Conservation (phyloP, 2,329 filamentous ascomycete genomes). For the Ophiostoma novo-ulmi region DNA sequence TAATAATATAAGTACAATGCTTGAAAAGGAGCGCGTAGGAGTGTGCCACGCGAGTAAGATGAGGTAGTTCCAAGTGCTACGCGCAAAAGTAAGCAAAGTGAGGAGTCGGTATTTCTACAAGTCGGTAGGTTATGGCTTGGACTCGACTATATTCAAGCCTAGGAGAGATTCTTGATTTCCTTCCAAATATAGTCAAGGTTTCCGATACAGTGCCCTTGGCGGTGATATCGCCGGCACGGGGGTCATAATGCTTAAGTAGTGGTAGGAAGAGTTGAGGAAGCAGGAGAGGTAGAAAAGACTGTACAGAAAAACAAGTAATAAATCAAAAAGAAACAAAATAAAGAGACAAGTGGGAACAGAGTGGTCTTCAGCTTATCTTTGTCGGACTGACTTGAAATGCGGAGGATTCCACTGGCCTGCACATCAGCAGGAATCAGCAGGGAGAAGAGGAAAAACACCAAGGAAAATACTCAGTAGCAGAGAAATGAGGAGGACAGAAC, state of each 20-base stretch:
- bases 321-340: not conserved
- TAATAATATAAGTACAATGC: too few relatives aligned
- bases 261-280: too few relatives aligned
- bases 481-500: not conserved
- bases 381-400: not conserved
- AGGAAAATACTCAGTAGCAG: too few relatives aligned
- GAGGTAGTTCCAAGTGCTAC: conserved; percentile 4
- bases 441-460: not conserved
- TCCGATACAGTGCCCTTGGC: not conserved
- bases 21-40: not conserved
- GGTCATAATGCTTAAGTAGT: not conserved
- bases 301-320: not conserved
- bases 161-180: conserved; percentile 6
- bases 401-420: conserved; percentile 5
- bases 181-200: conserved; percentile 4
- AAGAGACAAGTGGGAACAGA: not conserved
- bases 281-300: not conserved
- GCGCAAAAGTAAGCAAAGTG: not conserved
- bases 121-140: not conserved
- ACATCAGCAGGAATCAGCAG: not conserved
- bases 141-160: not conserved
- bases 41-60: conserved; percentile 7
- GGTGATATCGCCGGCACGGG: conserved; percentile 5
- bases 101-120: not conserved
- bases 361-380: not conserved